Evolutionary conservation across 129 eudicot species (phyloP).

Genomic region (Logfia minima): DNA sequence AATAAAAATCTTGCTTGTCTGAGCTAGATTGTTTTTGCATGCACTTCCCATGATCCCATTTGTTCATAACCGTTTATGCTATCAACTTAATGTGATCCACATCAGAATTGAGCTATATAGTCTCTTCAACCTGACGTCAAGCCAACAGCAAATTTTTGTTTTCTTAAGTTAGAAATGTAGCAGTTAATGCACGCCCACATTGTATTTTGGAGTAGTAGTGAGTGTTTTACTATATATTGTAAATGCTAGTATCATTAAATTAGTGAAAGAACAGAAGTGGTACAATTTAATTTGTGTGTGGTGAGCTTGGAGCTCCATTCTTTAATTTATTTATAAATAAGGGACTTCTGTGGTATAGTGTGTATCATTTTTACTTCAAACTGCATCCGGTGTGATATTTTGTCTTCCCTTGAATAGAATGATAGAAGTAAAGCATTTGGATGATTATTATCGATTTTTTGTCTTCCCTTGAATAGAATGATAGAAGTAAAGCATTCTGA

Average conservation of each 20-base stretch:
- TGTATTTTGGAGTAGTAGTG: too few species aligned
- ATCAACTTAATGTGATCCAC: neutral
- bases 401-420: neutral
- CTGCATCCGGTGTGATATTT: neutral
- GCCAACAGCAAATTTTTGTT: neutral
- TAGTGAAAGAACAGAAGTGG: too few species aligned
- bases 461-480: neutral
- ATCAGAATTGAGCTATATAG: slow-evolving; percentile 5
- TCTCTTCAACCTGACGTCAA: neutral
- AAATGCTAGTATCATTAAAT: too few species aligned
- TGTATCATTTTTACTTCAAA: too few species aligned
- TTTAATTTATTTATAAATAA: too few species aligned
- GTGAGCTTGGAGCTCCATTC: too few species aligned
- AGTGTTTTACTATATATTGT: too few species aligned
- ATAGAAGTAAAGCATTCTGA: neutral
- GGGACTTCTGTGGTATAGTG: too few species aligned
- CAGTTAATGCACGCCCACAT: neutral
- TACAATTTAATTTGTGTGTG: too few species aligned
- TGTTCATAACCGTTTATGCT: neutral
- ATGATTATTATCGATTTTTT: neutral
- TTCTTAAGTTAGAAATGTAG: neutral
- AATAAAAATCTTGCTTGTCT: neutral
- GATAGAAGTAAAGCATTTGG: neutral
- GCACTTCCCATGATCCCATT: neutral
- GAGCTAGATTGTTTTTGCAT: neutral